These are phyloP conservation scores for Ustilago crameri DNA, from an alignment of 1,284 basidiomycete species.

Conservation along the genomic window DNA sequence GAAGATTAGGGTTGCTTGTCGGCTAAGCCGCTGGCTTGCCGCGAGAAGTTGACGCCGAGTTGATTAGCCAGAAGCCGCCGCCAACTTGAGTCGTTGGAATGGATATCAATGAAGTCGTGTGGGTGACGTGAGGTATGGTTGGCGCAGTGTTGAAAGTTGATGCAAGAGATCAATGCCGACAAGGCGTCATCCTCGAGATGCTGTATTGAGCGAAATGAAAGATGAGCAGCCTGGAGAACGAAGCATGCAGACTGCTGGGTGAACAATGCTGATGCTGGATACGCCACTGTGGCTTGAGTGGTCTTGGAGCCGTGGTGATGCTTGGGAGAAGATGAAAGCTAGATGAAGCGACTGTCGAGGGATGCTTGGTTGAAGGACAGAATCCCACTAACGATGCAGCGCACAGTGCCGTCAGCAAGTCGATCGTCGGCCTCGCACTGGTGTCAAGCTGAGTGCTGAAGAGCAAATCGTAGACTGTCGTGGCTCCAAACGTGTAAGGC, in stretches of 20 bases:
- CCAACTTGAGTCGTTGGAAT: neutral
- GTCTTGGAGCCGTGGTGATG: too few relatives aligned
- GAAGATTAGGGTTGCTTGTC: too few relatives aligned
- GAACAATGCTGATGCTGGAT: too few relatives aligned
- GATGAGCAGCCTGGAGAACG: neutral
- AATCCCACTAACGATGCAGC: neutral
- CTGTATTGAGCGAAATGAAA: slow-evolving; percentile 2
- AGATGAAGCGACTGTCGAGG: neutral
- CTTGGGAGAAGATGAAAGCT: neutral
- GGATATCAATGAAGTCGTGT: neutral
- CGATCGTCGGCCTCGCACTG: too few relatives aligned
- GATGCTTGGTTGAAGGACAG: neutral
- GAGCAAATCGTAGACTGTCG: too few relatives aligned
- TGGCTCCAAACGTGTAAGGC: too few relatives aligned
- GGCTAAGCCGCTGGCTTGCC: too few relatives aligned
- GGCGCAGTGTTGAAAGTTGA: neutral
- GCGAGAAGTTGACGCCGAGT: too few relatives aligned
- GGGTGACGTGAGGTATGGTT: neutral
- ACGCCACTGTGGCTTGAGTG: too few relatives aligned
- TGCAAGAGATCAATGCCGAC: slow-evolving; percentile 2
- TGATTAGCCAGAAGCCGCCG: too few relatives aligned
- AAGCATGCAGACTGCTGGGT: too few relatives aligned
- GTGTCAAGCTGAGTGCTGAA: neutral
- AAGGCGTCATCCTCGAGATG: slow-evolving; percentile 13
- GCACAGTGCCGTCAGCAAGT: neutral